Evolutionary conservation across 257 asterid genomes (phyloP).

Genomic region (Solanum megistacrolobum): DNA sequence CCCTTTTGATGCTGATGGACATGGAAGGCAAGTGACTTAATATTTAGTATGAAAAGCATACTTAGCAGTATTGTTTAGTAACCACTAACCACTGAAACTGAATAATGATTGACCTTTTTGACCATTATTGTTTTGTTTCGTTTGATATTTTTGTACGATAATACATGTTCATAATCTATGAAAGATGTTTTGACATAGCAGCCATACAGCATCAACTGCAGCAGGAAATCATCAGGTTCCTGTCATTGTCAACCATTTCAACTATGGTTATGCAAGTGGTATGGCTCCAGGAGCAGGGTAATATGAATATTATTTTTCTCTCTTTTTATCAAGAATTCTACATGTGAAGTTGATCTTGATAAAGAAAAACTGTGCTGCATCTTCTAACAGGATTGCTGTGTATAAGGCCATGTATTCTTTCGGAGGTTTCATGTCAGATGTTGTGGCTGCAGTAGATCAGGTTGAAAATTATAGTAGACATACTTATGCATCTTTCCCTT

Average conservation of each 20-base stretch:
- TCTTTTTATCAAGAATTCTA: background rate
- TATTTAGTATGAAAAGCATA: background rate
- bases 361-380: background rate
- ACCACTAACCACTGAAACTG: background rate
- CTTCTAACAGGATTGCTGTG: constrained; percentile 43
- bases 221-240: constrained; percentile 53
- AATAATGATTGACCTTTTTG: background rate
- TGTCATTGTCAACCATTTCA: constrained; percentile 39
- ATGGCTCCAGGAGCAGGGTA: constrained; percentile 86
- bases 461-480: constrained; percentile 6
- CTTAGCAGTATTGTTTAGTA: background rate
- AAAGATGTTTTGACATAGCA: constrained; percentile 16
- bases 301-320: background rate
- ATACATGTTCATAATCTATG: background rate
- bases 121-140: background rate
- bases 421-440: constrained; percentile 70
- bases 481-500: background rate
- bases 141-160: background rate
- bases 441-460: constrained; percentile 76
- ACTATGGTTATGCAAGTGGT: constrained; percentile 61
- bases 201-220: constrained; percentile 75
- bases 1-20: constrained; percentile 72
- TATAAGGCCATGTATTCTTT: constrained; percentile 54
- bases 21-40: constrained; percentile 48
- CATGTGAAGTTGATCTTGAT: background rate